Evolutionary conservation across 2,329 filamentous ascomycete genomes (phyloP), one percentile per base, ranked within the genome.

Genomic region (Microcera coccophila): DNA sequence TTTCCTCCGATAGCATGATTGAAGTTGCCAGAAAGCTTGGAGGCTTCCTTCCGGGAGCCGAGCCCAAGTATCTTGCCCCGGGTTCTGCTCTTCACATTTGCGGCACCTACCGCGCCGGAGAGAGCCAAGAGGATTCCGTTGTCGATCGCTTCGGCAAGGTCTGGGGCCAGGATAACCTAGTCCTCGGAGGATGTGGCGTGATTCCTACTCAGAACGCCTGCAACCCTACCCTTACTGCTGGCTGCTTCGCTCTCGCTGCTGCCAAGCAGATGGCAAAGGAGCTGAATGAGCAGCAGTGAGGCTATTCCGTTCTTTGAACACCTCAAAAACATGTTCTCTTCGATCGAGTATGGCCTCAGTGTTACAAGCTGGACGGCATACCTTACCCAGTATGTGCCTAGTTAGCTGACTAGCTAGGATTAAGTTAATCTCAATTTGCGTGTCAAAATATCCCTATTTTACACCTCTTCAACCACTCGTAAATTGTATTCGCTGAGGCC

Each of bases 51-150:
- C 40, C 40, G 0, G 40, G 35, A 3, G 35, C 40, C 10, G 40
- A 42, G 26, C 40, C 40, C 10, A 42, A 42, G 34, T 42, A 42
- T 24, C 40, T 42, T 3, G 28, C 40, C 14, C 35, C 35, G 7
- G 40, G 40, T 2, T 42, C 40, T 3, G 40, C 40, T 3, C 40
- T 42, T 4, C 40, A 42, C 10, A 42, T 42, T n/a, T 42, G 40
- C 9, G 40, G 40, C 28, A 42, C 40, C 2, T 33, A 42, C 14
- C 28, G 40, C 1, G 34, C 40, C 8, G 40, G 40, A 8, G 15
- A 18, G 5, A 5, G 11, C 7, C 12, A 15, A 1, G 12, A 24
- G 2, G 35, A 42, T 14, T 38, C 34, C 20, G 40, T 42, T 4
- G 40, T 42, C 12, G 26, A 42, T 17, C 24, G 24, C 3, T 24